phyloP scores from a whole-genome alignment of 2,329 filamentous ascomycete species.

The Diaporthe vexans region DNA sequence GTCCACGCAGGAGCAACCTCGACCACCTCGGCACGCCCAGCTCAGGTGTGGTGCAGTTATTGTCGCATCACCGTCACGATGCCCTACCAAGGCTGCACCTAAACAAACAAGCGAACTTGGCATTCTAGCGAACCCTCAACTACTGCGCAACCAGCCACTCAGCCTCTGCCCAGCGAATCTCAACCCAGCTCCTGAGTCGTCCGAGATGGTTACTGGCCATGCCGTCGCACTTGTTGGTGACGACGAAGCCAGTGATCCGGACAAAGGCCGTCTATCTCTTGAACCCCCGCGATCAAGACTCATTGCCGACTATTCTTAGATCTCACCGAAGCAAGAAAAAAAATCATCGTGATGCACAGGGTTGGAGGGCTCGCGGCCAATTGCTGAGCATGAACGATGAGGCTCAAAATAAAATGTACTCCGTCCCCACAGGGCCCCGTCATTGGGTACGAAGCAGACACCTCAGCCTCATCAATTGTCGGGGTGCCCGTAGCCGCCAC shows the following conservation, averaged over 20 bases:
- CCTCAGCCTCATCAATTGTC: conserved; percentile 37
- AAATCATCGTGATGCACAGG: not conserved
- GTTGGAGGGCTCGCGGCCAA: conserved; percentile 2
- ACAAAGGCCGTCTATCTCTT: not conserved
- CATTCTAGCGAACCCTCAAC: not conserved
- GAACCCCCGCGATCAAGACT: not conserved
- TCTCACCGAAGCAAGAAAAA: not conserved
- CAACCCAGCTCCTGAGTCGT: conserved; percentile 10
- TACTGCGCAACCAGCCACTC: conserved; percentile 4
- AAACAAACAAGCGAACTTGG: conserved; percentile 26
- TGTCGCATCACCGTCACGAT: conserved; percentile 33
- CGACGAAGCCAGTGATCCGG: not conserved
- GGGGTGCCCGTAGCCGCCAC: conserved; percentile 30
- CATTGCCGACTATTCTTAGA: conserved; percentile 36
- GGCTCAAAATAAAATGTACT: conserved; percentile 21
- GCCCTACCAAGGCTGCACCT: conserved; percentile 14
- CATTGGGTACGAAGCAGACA: conserved; percentile 13
- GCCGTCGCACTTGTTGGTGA: not conserved
- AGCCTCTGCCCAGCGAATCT: not conserved
- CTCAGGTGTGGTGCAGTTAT: conserved; percentile 7
- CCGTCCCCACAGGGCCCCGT: conserved; percentile 24
- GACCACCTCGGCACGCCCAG: conserved; percentile 10
- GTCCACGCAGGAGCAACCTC: not conserved
- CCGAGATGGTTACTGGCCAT: conserved; percentile 7
- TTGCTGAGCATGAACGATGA: conserved; percentile 8